Evolutionary conservation across 2,329 filamentous ascomycete genomes (phyloP).

Genomic region (Paramyrothecium roridum): DNA sequence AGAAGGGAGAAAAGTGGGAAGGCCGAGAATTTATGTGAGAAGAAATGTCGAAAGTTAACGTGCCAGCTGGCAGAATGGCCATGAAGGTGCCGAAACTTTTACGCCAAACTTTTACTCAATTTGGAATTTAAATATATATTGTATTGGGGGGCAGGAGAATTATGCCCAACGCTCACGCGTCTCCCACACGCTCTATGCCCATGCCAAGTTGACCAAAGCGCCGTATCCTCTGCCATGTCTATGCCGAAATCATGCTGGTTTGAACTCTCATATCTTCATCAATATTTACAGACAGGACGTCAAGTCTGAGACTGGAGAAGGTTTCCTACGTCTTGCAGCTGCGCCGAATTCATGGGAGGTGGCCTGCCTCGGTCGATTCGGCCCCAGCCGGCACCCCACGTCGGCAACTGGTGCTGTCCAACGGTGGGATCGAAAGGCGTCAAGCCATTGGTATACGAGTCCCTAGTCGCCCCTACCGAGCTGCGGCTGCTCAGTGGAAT

Average conservation of each 20-base stretch:
- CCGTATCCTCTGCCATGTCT: not conserved
- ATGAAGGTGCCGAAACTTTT: too few relatives aligned
- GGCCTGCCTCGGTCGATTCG: conserved; percentile 22
- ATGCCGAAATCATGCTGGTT: conserved; percentile 5
- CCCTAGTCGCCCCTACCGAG: conserved; percentile 12
- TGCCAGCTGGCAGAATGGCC: too few relatives aligned
- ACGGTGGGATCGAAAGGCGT: not conserved
- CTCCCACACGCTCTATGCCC: not conserved
- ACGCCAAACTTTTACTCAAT: too few relatives aligned
- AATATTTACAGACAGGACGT: not conserved
- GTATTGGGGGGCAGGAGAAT: too few relatives aligned
- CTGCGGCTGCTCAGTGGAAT: conserved; percentile 28
- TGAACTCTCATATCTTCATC: not conserved
- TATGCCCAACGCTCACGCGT: not conserved
- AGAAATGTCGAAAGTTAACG: too few relatives aligned
- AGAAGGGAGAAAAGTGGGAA: too few relatives aligned
- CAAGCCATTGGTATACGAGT: not conserved
- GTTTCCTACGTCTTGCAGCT: conserved; percentile 11
- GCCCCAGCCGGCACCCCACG: conserved; percentile 25
- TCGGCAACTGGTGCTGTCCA: conserved; percentile 10
- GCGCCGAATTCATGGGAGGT: conserved; percentile 9
- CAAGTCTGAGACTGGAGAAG: conserved; percentile 2
- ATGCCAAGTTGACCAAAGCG: not conserved
- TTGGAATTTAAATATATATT: too few relatives aligned
- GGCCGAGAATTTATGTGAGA: too few relatives aligned